A percentile compares a stretch with the other conserved stretches of the same genome.
phyloP scores from a whole-genome alignment of 495 filamentous ascomycete genomes.

The Aspergillus avenaceus region DNA sequence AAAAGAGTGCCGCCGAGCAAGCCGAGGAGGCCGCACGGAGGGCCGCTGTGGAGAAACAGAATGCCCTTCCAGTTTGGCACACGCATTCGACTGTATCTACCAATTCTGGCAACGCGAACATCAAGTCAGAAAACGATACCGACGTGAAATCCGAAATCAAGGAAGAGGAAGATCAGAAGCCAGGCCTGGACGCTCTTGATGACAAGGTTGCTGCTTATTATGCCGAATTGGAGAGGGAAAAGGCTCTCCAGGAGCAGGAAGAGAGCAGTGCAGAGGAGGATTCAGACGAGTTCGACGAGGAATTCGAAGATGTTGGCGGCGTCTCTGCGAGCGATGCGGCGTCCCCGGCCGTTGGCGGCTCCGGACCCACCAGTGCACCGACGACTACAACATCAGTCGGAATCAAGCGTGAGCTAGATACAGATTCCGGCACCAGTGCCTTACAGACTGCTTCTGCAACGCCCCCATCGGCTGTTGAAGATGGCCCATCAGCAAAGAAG shows the following conservation, averaged over 20 bases:
- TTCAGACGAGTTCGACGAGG: slow-evolving; percentile 45
- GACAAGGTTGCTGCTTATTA: slow-evolving; percentile 52
- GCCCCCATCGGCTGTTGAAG: slow-evolving; percentile 35
- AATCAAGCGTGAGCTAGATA: slow-evolving; percentile 39
- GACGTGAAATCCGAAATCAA: slow-evolving; percentile 40
- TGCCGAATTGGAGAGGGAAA: slow-evolving; percentile 46
- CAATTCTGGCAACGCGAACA: slow-evolving; percentile 13
- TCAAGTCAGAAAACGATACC: slow-evolving; percentile 35
- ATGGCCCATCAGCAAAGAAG: slow-evolving; percentile 40
- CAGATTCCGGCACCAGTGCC: slow-evolving; percentile 37
- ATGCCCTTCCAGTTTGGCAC: slow-evolving; percentile 86
- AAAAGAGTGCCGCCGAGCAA: slow-evolving; percentile 70
- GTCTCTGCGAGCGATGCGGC: slow-evolving; percentile 36
- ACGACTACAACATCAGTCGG: slow-evolving; percentile 18
- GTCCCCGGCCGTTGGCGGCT: slow-evolving; percentile 28
- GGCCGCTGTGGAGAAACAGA: slow-evolving; percentile 73
- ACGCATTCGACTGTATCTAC: slow-evolving; percentile 72
- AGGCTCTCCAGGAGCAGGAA: slow-evolving; percentile 43
- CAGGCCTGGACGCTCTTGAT: slow-evolving; percentile 38
- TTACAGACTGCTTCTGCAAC: slow-evolving; percentile 41
- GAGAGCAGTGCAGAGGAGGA: slow-evolving; percentile 46
- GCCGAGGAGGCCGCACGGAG: slow-evolving; percentile 68
- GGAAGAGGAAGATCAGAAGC: slow-evolving; percentile 55
- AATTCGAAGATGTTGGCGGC: slow-evolving; percentile 47
- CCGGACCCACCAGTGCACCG: slow-evolving; percentile 30